Conservation (phyloP, 805 yeast genomes). For the Komagataella kurtzmanii region DNA sequence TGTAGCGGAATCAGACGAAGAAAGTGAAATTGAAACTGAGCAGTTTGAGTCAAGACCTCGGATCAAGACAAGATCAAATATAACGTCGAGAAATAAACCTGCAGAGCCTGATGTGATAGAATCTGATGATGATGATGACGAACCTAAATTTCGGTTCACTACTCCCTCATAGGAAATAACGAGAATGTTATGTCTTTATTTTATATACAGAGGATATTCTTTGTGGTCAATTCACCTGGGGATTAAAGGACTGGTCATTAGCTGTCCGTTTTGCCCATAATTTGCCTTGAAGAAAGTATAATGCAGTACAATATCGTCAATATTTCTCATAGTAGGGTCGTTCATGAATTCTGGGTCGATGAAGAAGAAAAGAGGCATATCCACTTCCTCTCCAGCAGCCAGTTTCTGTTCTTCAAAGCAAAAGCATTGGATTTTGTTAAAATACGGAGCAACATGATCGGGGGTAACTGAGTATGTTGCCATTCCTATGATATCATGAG, state of each 20-base stretch:
- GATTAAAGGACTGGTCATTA: neutral
- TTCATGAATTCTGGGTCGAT: constrained; percentile 91
- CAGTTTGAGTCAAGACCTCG: neutral
- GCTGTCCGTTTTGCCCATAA: neutral
- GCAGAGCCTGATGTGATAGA: neutral
- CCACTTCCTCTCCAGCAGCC: constrained; percentile 93
- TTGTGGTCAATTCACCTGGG: neutral
- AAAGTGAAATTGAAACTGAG: neutral
- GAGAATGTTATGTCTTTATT: too few species aligned
- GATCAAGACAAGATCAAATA: neutral
- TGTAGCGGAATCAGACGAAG: neutral
- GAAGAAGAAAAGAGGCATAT: constrained; percentile 96
- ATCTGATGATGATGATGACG: neutral
- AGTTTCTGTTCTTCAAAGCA: constrained; percentile 95
- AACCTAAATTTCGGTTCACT: neutral
- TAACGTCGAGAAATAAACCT: neutral
- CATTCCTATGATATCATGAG: constrained; percentile 92
- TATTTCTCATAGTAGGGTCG: constrained; percentile 85
- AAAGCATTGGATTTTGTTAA: constrained; percentile 94
- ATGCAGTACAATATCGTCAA: constrained; percentile 81
- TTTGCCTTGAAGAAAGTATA: constrained; percentile 75
- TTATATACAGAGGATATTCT: neutral
- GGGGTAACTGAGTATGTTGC: constrained; percentile 97
- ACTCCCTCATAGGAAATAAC: neutral
- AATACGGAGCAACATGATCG: constrained; percentile 91